phyloP scores from a whole-genome alignment of 2,329 filamentous ascomycete genomes.

The Colletotrichum horii region DNA sequence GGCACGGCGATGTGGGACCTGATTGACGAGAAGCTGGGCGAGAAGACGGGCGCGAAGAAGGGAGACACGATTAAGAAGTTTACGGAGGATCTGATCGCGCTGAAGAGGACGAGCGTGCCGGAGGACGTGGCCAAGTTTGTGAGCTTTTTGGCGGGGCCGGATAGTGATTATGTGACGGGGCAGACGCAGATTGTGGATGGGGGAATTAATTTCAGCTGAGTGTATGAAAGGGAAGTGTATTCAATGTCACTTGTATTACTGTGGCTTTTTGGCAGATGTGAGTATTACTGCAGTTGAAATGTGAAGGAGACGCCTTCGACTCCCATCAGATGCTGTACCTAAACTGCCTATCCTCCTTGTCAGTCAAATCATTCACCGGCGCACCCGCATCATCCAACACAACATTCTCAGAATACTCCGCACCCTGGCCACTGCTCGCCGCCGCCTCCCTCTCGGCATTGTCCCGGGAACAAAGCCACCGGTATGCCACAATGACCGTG shows the following conservation, averaged over 20 bases:
- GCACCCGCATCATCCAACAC: slow-evolving; percentile 27
- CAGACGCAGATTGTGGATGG: slow-evolving; percentile 69
- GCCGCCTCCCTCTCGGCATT: slow-evolving; percentile 33
- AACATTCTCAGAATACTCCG: neutral
- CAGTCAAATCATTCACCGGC: slow-evolving; percentile 35
- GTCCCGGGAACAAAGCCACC: slow-evolving; percentile 36
- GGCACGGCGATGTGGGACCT: slow-evolving; percentile 72
- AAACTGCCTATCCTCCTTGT: slow-evolving; percentile 38
- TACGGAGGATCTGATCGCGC: slow-evolving; percentile 55
- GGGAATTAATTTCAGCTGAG: slow-evolving; percentile 34
- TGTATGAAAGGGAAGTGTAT: neutral
- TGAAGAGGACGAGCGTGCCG: slow-evolving; percentile 62
- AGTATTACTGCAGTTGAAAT: neutral
- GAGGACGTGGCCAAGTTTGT: slow-evolving; percentile 69
- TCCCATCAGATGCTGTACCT: slow-evolving; percentile 31
- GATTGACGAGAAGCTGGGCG: slow-evolving; percentile 60
- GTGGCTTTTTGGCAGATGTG: fast-evolving
- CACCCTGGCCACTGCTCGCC: neutral
- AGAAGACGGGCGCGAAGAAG: slow-evolving; percentile 51
- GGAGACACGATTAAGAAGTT: slow-evolving; percentile 57
- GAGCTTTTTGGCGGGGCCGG: slow-evolving; percentile 63
- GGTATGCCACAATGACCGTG: slow-evolving; percentile 35
- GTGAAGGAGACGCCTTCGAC: neutral
- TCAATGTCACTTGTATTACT: fast-evolving
- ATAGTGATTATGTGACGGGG: slow-evolving; percentile 69